A percentile compares a stretch with the other conserved stretches of the same genome.
Evolutionary conservation across 2,329 filamentous ascomycete genomes (phyloP).

Genomic region (Geoglossum cookeanum): DNA sequence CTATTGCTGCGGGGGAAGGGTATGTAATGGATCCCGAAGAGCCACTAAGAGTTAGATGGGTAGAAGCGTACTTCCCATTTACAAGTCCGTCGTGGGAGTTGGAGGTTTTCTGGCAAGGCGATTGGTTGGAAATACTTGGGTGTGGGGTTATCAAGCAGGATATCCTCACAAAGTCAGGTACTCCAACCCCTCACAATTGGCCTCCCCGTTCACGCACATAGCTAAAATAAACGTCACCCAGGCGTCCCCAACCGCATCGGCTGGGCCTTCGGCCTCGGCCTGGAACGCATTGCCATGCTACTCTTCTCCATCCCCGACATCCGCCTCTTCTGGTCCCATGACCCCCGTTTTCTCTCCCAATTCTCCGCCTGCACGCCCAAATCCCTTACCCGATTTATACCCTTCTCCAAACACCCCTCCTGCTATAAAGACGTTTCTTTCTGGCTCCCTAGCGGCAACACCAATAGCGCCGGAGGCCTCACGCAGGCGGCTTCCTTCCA

Average conservation of each 20-base stretch:
- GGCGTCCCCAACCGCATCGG: constrained; percentile 51
- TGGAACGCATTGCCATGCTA: constrained; percentile 94
- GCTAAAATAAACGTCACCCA: not conserved
- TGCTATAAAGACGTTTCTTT: constrained; percentile 90
- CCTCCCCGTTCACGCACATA: too few species aligned
- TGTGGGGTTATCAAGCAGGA: constrained; percentile 76
- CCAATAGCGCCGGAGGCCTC: too few species aligned
- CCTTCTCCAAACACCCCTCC: constrained; percentile 80
- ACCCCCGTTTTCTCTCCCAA: constrained; percentile 69
- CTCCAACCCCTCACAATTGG: not conserved
- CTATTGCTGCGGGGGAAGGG: constrained; percentile 30
- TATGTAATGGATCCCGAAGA: constrained; percentile 27
- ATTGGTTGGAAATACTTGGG: constrained; percentile 94
- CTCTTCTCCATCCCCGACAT: constrained; percentile 94
- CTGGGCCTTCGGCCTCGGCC: constrained; percentile 89
- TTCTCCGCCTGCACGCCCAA: constrained; percentile 33
- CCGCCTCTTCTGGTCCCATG: constrained; percentile 82
- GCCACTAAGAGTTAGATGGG: constrained; percentile 74
- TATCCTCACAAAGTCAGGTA: constrained; percentile 54
- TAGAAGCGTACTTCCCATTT: constrained; percentile 95
- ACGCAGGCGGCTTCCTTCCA: too few species aligned
- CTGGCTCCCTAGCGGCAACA: constrained; percentile 68
- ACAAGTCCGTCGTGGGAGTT: constrained; percentile 92
- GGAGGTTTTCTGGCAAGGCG: constrained; percentile 82
- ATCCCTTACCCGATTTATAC: constrained; percentile 52